Base-by-base conservation (phyloP, 306 rosid species). In the Vigna reflexopilosa region DNA sequence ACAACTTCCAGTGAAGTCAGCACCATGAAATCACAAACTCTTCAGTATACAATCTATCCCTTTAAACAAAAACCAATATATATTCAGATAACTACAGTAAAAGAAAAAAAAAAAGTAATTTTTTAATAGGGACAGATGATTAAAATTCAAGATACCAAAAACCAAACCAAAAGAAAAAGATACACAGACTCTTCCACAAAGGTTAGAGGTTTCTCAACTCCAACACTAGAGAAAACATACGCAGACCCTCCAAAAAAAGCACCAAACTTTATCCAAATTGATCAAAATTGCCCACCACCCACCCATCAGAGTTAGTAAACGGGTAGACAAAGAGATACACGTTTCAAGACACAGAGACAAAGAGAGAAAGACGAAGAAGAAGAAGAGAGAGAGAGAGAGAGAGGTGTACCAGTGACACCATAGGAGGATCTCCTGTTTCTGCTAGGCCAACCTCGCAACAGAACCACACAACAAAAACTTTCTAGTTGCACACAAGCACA, bases 401-500 rank as follows among this genome's bases (percentile, higher is more conserved):
- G 82, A 63, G 79, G 76, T 24, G 48, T 82, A 82, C 87, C 93
- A 67, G 72, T 68, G 72, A 61, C 81, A 54, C 88, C 86, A 77
- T 54, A 81, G 75, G 77, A 77, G 83, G 78, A 85, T 79, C 77
- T 82, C 49, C 79, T 83, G 83, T 80, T 86, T 68, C 88, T 19
- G 89, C 90, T 77, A 77, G 75, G 77, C 88, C 87, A 81, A 78
- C 79, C 84, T 72, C 72, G 81, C 82, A 67, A 84, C 84, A 80
- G 88, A 89, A 83, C 90, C 96, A 87, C 85, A 92, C 90, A 83
- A 79, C 75, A 77, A 82, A 86, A 66, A 80, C 70, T 81, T 57
- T 78, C 20, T 44, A 70, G 85, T 66, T 62, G 67, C 85, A 77
- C 22, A 73, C 34, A 56, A 36, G 19, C 51, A 74, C 85, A 66